Conservation (phyloP, 129 eudicot genomes). For the Smallanthus sonchifolius region DNA sequence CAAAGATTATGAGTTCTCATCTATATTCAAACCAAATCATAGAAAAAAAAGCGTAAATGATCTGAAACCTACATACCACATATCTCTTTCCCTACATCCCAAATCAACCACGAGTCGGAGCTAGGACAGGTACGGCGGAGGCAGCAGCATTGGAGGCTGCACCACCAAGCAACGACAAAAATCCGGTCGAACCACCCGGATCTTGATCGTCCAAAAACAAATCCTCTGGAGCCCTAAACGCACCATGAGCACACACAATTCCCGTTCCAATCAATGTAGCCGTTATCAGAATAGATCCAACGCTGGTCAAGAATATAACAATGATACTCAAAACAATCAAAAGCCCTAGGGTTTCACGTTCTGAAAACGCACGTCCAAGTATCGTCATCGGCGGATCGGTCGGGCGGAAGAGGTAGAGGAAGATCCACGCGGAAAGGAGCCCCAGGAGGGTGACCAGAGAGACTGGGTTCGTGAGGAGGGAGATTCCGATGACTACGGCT, state of each 20-base stretch:
- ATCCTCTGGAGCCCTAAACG: slow-evolving; percentile 81
- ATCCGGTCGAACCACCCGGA: slow-evolving; percentile 30
- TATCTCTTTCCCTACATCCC: background rate
- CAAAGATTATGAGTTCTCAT: background rate
- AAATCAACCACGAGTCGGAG: slow-evolving; percentile 28
- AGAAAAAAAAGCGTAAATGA: background rate
- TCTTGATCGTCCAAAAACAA: slow-evolving; percentile 75
- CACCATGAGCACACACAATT: slow-evolving; percentile 57
- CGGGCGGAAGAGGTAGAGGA: slow-evolving; percentile 73
- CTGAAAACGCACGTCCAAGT: slow-evolving; percentile 58
- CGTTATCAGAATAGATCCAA: slow-evolving; percentile 70
- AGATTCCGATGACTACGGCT: slow-evolving; percentile 50
- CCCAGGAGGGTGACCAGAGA: slow-evolving; percentile 56
- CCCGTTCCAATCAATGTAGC: slow-evolving; percentile 64
- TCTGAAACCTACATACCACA: background rate
- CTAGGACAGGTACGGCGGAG: slow-evolving; percentile 42
- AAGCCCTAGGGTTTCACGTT: slow-evolving; percentile 57
- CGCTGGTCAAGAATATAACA: slow-evolving; percentile 67
- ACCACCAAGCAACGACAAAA: slow-evolving; percentile 59
- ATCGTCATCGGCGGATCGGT: slow-evolving; percentile 63
- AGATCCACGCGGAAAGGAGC: slow-evolving; percentile 77
- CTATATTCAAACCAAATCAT: background rate
- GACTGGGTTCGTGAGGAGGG: slow-evolving; percentile 66
- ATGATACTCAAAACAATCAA: slow-evolving; percentile 42
- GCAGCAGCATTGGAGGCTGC: slow-evolving; percentile 50